Evolutionary conservation across 2,329 filamentous ascomycete genomes (phyloP), one percentile per base, ranked within the genome.

Genomic region (Tolypocladium amazonense): DNA sequence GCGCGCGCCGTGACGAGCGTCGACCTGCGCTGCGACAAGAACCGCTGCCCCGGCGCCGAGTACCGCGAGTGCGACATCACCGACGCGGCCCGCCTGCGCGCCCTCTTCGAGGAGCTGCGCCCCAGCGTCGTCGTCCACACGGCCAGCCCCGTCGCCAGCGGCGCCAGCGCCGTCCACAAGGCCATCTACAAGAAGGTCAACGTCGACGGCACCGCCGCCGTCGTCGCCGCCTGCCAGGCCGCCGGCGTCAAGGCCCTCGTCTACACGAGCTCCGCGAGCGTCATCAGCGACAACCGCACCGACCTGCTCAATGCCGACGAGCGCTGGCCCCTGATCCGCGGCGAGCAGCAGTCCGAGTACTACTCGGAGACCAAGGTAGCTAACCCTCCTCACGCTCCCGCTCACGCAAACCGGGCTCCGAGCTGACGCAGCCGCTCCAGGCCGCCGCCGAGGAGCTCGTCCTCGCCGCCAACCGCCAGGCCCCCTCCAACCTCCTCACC

Each of bases 91-190:
- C 80, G 79, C 62, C 79, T 94, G 63, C 72, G 82, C 47, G 77
- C 80, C 43, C 76, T 90, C 53, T 86, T 97, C 67, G 73, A 80
- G 38, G 78, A 84, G 63, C 79, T 86, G 59, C 83, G 82, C 67
- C 92, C 93, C 25, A 86, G 92, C 70, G 84, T 95, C 18, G 90
- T 99, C 57, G 88, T 97, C 68, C 93, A 99, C 75, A 96, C 92
- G 2, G 94, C 93, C 25, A 90, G 87, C 39, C 89, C 90, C 45
- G 74, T 80, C 30, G 80, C 77, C 61, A 81, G 83, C 70, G 76
- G 82, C 75, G 73, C 72, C 68, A 68, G 79, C 71, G 75, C 77
- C 69, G 74, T 81, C 69, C 74, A 80, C 67, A 79, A 87, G 64
- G 80, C 82, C 23, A 75, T 90, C 41, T 88, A 94, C 72, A 84